These are phyloP conservation scores for Spergularia marina DNA, from an alignment of 148 eudicot species.

Conservation along the genomic window DNA sequence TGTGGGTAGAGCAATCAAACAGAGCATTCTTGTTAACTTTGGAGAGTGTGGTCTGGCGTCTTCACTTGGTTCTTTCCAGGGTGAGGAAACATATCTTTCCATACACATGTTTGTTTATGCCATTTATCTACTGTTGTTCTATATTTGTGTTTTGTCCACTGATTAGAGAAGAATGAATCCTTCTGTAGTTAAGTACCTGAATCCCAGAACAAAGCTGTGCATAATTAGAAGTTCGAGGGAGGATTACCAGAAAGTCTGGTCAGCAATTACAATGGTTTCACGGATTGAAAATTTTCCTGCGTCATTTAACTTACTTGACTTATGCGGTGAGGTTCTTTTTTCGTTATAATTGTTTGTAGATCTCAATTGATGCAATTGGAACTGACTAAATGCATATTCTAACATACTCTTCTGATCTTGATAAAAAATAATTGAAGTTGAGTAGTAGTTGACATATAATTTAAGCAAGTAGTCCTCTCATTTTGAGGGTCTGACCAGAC, in stretches of 20 bases:
- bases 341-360: not conserved
- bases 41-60: slow-evolving; percentile 98
- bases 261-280: slow-evolving; percentile 72
- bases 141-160: not conserved
- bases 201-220: slow-evolving; percentile 81
- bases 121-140: not conserved
- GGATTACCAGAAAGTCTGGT: slow-evolving; percentile 81
- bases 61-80: slow-evolving; percentile 69
- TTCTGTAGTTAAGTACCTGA: slow-evolving; percentile 75
- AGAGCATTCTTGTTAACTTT: slow-evolving; percentile 74
- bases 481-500: not conserved
- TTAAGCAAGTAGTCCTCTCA: not conserved
- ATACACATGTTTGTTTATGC: not conserved
- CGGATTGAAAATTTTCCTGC: slow-evolving; percentile 70
- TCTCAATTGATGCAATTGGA: not conserved
- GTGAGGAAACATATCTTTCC: slow-evolving; percentile 28
- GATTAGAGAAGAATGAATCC: not conserved
- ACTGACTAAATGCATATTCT: not conserved
- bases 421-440: not conserved
- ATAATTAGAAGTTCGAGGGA: slow-evolving; percentile 82
- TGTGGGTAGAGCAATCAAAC: slow-evolving; percentile 65
- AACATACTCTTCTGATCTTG: not conserved
- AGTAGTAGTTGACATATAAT: not conserved
- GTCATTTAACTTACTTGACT: slow-evolving; percentile 68
- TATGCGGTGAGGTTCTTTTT: slow-evolving; percentile 65